Evolutionary conservation across 1,284 basidiomycete genomes (phyloP), one percentile per base, ranked within the genome.

Genomic region (Melanopsichium pennsylvanicum): DNA sequence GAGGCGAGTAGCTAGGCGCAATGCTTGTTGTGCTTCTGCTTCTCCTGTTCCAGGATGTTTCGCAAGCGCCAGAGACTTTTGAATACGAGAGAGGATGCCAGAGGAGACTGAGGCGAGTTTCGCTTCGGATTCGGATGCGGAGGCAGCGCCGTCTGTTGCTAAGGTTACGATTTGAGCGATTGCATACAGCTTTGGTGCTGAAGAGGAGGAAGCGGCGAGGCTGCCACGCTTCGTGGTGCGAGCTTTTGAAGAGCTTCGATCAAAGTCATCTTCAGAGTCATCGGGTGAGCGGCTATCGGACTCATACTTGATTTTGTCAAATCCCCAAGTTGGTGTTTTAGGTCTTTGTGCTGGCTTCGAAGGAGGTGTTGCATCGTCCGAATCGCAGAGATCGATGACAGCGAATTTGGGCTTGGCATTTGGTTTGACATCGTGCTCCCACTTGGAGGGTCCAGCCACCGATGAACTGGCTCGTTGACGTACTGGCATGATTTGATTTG

Each of bases 31-130:
- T 5, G 69, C 69, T 40, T 72, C 69, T 12, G 62, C 63, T 43
- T 72, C 69, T 23, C 64, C 66, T 2, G 69, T 72, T 11, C 52
- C 66, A 1, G 69, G 58, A 26, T 72, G 69, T 29, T 68, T 54
- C 34, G 69, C 69, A 19, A 72, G 64, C 0, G 56, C 57, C 15
- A 72, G 48, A n/a, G 66, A 64, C 25, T 72, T 72, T 22, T 56
- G 52, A 37, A 72, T 72, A 16, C 69, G 59, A n/a, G 59, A 62
- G 15, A 72, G 51, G 34, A 72, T 60, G 33, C 63, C 63, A 3
- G 56, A 15, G 42, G 26, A 54, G 31, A 72, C 51, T 12, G 29
- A 22, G 31, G 55, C 55, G 8, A 72, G 61, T 25, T 64, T 72
- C 27, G 48, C 46, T 21, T 50, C 45, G 13, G 52, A 52, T 33